A percentile compares a stretch with the other conserved stretches of the same genome.
phyloP scores from a whole-genome alignment of 1,139 yeast genomes.

The Kodamaea anthophila region DNA sequence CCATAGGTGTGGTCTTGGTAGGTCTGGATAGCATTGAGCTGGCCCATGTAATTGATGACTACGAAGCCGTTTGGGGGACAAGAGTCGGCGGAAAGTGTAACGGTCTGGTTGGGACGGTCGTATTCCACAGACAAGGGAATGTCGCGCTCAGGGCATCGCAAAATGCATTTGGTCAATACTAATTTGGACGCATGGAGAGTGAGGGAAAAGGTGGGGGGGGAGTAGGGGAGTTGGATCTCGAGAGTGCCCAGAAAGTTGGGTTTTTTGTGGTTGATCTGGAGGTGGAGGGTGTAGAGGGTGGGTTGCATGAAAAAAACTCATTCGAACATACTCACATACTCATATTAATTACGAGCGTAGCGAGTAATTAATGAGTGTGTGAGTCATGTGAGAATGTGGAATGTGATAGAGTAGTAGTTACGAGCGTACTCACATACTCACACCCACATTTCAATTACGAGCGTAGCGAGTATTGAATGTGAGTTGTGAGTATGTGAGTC shows the following conservation, averaged over 20 bases:
- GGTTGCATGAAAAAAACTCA: too few relatives aligned
- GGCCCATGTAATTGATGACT: conserved; percentile 41
- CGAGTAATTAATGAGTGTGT: too few relatives aligned
- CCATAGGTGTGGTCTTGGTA: conserved; percentile 56
- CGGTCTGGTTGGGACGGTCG: conserved; percentile 34
- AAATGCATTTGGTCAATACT: conserved; percentile 25
- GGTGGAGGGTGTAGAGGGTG: conserved; percentile 32
- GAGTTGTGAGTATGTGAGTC: too few relatives aligned
- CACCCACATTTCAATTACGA: too few relatives aligned
- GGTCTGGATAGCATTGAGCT: conserved; percentile 49
- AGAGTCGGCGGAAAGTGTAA: conserved; percentile 12
- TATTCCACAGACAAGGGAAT: conserved; percentile 19
- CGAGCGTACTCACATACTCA: too few relatives aligned
- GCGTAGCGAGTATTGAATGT: too few relatives aligned
- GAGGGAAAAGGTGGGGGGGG: conserved; percentile 20
- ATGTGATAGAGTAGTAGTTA: too few relatives aligned
- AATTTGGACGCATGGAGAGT: conserved; percentile 38
- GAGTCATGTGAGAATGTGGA: too few relatives aligned
- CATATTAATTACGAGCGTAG: too few relatives aligned
- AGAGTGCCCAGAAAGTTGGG: conserved; percentile 51
- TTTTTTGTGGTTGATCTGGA: conserved; percentile 43
- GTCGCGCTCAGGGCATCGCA: conserved; percentile 3
- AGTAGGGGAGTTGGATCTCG: conserved; percentile 14
- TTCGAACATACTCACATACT: too few relatives aligned
- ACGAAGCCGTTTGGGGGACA: conserved; percentile 5